Percentiles rank a stretch among this genome's conserved stretches.
These are phyloP conservation scores for Stemphylium beticola DNA, from an alignment of 2,329 filamentous ascomycete species.

Conservation along the genomic window DNA sequence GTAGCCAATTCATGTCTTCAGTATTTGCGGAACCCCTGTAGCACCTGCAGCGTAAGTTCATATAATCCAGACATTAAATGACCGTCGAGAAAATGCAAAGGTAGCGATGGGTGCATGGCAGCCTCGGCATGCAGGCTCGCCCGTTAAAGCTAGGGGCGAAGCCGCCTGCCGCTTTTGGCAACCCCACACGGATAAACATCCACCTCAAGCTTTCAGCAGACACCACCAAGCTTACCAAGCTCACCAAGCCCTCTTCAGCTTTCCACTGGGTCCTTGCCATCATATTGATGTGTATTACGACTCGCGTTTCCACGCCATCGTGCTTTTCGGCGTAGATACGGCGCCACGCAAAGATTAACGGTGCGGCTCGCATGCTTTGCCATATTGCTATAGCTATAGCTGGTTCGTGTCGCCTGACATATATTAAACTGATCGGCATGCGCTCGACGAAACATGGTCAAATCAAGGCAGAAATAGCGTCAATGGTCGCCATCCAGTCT, in stretches of 20 bases:
- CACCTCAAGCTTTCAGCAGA: conserved; percentile 9
- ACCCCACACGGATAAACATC: background rate
- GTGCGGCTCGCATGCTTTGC: background rate
- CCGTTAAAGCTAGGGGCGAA: conserved; percentile 5
- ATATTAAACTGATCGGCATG: background rate
- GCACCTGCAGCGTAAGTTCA: no score
- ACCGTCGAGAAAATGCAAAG: no score
- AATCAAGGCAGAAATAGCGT: background rate
- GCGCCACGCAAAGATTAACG: background rate
- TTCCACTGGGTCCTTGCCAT: background rate
- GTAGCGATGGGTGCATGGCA: no score
- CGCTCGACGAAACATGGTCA: background rate
- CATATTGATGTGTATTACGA: background rate
- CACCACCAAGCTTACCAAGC: conserved; percentile 5
- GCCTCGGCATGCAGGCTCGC: background rate
- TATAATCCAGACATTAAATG: no score
- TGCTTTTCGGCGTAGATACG: background rate
- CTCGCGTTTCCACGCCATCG: background rate
- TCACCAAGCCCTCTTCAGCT: conserved; percentile 12
- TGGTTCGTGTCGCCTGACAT: background rate
- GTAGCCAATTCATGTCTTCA: background rate
- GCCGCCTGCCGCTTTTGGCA: conserved; percentile 3
- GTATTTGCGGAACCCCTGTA: background rate
- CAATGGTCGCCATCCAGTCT: background rate
- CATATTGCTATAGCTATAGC: background rate